Evolutionary conservation across 2,329 filamentous ascomycete genomes (phyloP).

Genomic region (Ceratocystis alfenasii): DNA sequence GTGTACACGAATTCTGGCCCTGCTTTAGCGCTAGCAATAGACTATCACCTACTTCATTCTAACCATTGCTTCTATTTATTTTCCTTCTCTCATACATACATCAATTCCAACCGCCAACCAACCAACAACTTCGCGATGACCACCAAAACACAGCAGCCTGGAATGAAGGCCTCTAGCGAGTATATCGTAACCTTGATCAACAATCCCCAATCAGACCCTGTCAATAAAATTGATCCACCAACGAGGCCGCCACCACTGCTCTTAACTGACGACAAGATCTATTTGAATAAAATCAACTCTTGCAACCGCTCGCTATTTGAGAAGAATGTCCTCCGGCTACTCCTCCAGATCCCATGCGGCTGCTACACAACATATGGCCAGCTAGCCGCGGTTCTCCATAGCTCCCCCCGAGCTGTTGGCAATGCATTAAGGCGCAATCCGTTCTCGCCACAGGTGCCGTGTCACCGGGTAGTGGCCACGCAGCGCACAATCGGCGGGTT

Average conservation of each 20-base stretch:
- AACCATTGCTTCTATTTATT: not conserved
- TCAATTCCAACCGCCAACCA: not conserved
- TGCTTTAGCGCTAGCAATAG: not conserved
- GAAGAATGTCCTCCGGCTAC: slow-evolving; percentile 54
- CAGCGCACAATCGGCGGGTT: slow-evolving; percentile 47
- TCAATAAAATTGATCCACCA: not conserved
- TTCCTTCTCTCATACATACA: not conserved
- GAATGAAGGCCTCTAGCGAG: not conserved
- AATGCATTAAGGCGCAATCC: slow-evolving; percentile 68
- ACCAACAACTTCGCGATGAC: not conserved
- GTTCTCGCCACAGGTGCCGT: slow-evolving; percentile 71
- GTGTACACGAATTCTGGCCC: not conserved
- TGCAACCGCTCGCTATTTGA: slow-evolving; percentile 43
- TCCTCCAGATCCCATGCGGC: slow-evolving; percentile 66
- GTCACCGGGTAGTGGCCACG: slow-evolving; percentile 66
- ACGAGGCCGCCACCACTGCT: not conserved
- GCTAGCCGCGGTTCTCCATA: slow-evolving; percentile 54
- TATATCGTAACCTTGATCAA: not conserved
- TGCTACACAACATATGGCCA: slow-evolving; percentile 66
- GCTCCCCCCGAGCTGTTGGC: slow-evolving; percentile 64
- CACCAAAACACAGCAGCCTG: not conserved
- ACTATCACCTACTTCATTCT: too few relatives aligned
- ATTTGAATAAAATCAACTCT: slow-evolving; percentile 36
- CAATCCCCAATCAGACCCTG: not conserved
- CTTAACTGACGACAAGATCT: slow-evolving; percentile 29